Evolutionary conservation across 140 eudicot genomes (phyloP).

Genomic region (Anethum foeniculum): DNA sequence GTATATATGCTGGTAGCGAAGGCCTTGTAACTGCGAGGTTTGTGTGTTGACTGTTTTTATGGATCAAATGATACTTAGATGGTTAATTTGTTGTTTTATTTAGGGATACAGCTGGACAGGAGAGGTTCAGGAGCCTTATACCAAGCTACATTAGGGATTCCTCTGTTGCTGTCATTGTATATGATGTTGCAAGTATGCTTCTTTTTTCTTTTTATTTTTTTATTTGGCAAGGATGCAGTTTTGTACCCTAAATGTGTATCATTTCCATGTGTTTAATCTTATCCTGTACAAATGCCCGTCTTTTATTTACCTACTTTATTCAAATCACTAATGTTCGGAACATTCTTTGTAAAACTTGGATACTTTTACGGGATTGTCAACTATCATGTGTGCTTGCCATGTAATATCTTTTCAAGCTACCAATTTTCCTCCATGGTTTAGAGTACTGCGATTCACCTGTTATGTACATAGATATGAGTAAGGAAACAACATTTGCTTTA

Average conservation of each 20-base stretch:
- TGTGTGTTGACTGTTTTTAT: neutral
- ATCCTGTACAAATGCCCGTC: neutral
- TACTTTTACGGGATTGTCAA: neutral
- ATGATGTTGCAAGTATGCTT: conserved; percentile 70
- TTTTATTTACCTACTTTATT: neutral
- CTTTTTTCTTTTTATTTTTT: neutral
- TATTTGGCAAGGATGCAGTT: neutral
- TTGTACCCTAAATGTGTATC: neutral
- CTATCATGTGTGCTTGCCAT: neutral
- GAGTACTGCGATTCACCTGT: neutral
- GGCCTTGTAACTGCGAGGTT: neutral
- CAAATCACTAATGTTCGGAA: neutral
- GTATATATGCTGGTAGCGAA: neutral
- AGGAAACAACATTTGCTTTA: neutral
- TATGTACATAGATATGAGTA: neutral
- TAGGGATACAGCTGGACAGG: conserved; percentile 92
- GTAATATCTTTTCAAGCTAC: neutral
- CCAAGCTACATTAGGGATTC: conserved; percentile 82
- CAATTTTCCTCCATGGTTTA: neutral
- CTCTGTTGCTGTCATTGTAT: conserved; percentile 84
- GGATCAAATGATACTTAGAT: neutral
- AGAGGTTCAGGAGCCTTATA: conserved; percentile 76
- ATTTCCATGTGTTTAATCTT: neutral
- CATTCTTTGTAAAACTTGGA: neutral
- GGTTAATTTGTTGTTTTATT: conserved; percentile 8